These are phyloP conservation scores for Mycena vulgaris DNA, from an alignment of 768 basidiomycete species.

Conservation along the genomic window DNA sequence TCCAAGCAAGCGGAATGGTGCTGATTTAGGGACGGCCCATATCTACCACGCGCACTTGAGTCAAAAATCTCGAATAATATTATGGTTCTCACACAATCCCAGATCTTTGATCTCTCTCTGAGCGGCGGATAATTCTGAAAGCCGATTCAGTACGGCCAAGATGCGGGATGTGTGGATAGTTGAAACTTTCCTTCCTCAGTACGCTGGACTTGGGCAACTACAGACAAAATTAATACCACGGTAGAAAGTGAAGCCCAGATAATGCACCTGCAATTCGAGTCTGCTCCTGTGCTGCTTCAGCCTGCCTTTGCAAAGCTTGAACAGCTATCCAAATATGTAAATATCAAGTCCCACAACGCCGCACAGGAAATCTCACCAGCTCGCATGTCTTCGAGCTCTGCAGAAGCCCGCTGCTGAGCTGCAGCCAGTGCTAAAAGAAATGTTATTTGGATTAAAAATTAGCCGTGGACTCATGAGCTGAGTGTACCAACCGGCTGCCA, in stretches of 20 bases:
- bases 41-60: too few species aligned
- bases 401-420: constrained; percentile 27
- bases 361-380: constrained; percentile 7
- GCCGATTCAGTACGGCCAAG: neutral
- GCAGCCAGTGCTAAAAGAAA: constrained; percentile 21
- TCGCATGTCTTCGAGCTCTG: constrained; percentile 30
- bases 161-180: too few species aligned
- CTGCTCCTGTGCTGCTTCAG: constrained; percentile 12
- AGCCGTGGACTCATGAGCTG: neutral
- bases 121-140: constrained; percentile 13
- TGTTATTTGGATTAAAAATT: neutral
- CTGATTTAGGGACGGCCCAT: too few species aligned
- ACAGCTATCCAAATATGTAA: too few species aligned
- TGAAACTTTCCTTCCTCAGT: constrained; percentile 13
- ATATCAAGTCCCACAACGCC: neutral
- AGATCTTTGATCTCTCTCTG: constrained; percentile 14
- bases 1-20: too few species aligned
- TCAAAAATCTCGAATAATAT: too few species aligned
- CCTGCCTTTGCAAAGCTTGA: constrained; percentile 19
- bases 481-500: constrained; percentile 19
- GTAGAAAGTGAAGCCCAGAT: too few species aligned
- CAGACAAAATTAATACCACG: neutral
- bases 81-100: neutral
- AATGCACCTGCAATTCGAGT: constrained; percentile 17
- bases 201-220: constrained; percentile 16